A percentile compares a stretch with the other conserved stretches of the same genome.
phyloP scores from a whole-genome alignment of 768 basidiomycete genomes.

The Suillus discolor region DNA sequence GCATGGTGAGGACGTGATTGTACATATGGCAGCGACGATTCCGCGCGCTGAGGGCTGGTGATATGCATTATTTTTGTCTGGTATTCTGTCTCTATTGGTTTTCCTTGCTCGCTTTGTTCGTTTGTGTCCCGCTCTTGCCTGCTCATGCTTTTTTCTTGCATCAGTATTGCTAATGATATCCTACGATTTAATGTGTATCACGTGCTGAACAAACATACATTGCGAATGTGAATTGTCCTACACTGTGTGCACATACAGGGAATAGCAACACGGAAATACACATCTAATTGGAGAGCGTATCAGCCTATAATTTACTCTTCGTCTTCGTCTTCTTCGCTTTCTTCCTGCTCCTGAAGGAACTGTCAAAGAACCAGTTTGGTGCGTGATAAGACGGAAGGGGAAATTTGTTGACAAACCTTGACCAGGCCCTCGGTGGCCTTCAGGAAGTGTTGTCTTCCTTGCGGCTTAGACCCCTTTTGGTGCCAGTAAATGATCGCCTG shows the following conservation, averaged over 20 bases:
- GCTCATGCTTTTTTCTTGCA: background rate
- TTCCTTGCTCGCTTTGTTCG: background rate
- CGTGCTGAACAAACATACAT: conserved; percentile 9
- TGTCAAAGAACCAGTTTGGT: conserved; percentile 43
- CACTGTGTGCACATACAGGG: background rate
- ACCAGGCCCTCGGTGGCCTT: conserved; percentile 87
- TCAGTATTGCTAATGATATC: conserved; percentile 4
- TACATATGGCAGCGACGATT: conserved; percentile 1
- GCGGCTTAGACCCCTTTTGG: conserved; percentile 94
- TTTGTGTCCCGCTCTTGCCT: conserved; percentile 3
- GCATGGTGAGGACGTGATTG: conserved; percentile 64
- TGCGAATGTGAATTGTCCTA: conserved; percentile 4
- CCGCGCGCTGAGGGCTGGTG: background rate
- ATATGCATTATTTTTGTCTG: conserved; percentile 5
- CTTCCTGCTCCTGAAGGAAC: conserved; percentile 91
- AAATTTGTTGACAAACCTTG: conserved; percentile 55
- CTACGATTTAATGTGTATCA: background rate
- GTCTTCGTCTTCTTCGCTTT: conserved; percentile 73
- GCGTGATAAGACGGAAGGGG: conserved; percentile 2
- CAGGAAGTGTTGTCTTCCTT: conserved; percentile 94
- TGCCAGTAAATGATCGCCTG: conserved; percentile 98
- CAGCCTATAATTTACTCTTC: conserved; percentile 20
- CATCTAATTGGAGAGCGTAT: background rate
- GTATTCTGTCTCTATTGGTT: background rate
- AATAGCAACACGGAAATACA: background rate